These are phyloP conservation scores for Pleoardoris graminearum DNA, from an alignment of 2,329 filamentous ascomycete species.

Conservation along the genomic window DNA sequence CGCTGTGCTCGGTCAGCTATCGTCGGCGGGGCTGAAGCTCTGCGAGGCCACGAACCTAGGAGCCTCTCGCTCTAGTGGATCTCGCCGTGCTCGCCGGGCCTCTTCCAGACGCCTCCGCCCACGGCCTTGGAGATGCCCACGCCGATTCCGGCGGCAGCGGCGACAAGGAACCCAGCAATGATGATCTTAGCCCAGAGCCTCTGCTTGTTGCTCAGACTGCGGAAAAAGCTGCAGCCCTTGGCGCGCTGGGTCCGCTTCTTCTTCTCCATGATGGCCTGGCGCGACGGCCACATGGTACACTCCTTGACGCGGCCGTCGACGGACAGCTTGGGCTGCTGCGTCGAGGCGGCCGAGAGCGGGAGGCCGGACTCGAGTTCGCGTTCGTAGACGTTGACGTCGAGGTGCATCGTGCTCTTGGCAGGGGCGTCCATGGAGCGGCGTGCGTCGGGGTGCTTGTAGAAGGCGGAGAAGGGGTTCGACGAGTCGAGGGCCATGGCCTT, in stretches of 20 bases:
- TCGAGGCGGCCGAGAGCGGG: constrained; percentile 45
- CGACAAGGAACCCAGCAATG: constrained; percentile 51
- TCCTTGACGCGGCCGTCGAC: constrained; percentile 52
- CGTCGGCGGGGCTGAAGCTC: neutral
- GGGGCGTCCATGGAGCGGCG: constrained; percentile 46
- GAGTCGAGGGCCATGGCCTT: constrained; percentile 39
- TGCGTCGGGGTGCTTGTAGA: constrained; percentile 53
- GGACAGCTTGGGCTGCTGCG: constrained; percentile 44
- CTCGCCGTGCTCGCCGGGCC: constrained; percentile 44
- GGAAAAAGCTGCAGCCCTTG: constrained; percentile 48
- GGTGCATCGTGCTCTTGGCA: constrained; percentile 37
- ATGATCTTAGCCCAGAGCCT: constrained; percentile 51
- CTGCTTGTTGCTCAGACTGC: constrained; percentile 48
- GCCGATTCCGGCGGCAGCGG: constrained; percentile 52
- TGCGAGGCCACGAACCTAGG: constrained; percentile 12
- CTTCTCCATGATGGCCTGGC: constrained; percentile 52
- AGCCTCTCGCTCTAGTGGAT: constrained; percentile 21
- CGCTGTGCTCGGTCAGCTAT: neutral
- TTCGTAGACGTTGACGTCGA: constrained; percentile 36
- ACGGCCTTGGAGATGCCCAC: constrained; percentile 55
- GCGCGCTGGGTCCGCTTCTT: constrained; percentile 45
- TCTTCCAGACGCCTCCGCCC: constrained; percentile 52
- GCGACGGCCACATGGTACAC: constrained; percentile 57
- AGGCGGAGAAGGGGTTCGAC: constrained; percentile 50
- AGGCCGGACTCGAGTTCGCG: constrained; percentile 46